Evolutionary conservation across 768 basidiomycete genomes (phyloP).

Genomic region (Coprinopsis strossmayeri): DNA sequence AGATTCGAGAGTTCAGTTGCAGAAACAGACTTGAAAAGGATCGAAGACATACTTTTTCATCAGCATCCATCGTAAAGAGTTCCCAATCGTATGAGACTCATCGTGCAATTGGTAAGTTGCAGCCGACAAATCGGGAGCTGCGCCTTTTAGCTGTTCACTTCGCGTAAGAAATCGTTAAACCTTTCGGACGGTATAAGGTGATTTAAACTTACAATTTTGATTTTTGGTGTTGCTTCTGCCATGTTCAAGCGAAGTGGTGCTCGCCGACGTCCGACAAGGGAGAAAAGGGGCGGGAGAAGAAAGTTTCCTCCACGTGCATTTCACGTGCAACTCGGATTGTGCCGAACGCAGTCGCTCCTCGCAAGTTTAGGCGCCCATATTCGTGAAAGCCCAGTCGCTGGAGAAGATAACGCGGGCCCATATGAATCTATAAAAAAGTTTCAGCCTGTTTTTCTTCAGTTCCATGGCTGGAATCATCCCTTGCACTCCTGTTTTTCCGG

Average conservation of each 20-base stretch:
- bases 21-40: too few relatives aligned
- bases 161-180: conserved; percentile 19
- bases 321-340: too few relatives aligned
- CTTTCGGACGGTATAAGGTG: background rate
- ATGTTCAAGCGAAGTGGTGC: conserved; percentile 13
- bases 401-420: too few relatives aligned
- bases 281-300: too few relatives aligned
- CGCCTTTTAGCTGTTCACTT: conserved; percentile 68
- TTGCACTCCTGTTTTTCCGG: too few relatives aligned
- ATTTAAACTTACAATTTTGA: conserved; percentile 29
- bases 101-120: conserved; percentile 90
- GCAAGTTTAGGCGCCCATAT: too few relatives aligned
- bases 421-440: too few relatives aligned
- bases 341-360: too few relatives aligned
- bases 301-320: too few relatives aligned
- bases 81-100: conserved; percentile 95
- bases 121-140: conserved; percentile 72
- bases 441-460: too few relatives aligned
- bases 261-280: background rate
- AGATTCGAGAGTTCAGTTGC: background rate
- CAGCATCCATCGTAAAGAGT: conserved; percentile 93
- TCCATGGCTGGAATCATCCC: too few relatives aligned
- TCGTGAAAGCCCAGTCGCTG: too few relatives aligned
- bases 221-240: conserved; percentile 34
- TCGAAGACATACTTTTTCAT: conserved; percentile 99